Evolutionary conservation across 169 alveolate species (phyloP).

Genomic region (Eimeria praecox): DNA sequence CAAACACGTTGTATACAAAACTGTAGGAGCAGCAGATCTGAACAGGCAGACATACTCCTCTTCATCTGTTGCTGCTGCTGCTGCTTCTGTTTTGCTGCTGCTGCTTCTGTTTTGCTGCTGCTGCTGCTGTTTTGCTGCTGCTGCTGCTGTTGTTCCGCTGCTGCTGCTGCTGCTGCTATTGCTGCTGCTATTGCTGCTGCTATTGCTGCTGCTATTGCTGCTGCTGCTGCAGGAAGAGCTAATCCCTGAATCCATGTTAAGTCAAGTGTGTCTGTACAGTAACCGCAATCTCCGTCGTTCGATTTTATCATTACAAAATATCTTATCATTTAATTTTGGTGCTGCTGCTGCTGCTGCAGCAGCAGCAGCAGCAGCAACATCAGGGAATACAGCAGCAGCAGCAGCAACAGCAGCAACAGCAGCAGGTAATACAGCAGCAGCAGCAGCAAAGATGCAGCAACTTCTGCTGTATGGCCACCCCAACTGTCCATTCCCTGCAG

Average conservation of each 20-base stretch:
- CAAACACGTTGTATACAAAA: background rate
- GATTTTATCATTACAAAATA: conserved; percentile 90
- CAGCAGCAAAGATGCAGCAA: conserved; percentile 7
- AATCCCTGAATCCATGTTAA: conserved; percentile 88
- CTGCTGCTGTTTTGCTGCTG: background rate
- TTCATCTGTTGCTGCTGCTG: background rate
- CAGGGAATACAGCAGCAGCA: conserved; percentile 38
- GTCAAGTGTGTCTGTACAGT: conserved; percentile 88
- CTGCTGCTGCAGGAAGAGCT: conserved; percentile 78
- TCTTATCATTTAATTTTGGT: conserved; percentile 20
- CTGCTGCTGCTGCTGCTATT: conserved; percentile 33
- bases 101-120: background rate
- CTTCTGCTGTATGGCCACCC: background rate
- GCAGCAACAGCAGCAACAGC: conserved; percentile 37
- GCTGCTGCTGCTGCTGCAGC: conserved; percentile 39
- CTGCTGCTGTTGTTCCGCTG: background rate
- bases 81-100: background rate
- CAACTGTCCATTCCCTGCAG: conserved; percentile 14
- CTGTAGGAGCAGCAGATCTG: background rate
- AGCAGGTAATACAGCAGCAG: no score
- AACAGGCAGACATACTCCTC: background rate
- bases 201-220: background rate
- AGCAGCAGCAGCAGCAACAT: conserved; percentile 8
- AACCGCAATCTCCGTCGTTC: conserved; percentile 94
- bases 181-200: background rate